A percentile compares a stretch with the other conserved stretches of the same genome.
These are phyloP conservation scores for Podospora pseudoanserina DNA, from an alignment of 495 filamentous ascomycete genomes.

Conservation along the genomic window DNA sequence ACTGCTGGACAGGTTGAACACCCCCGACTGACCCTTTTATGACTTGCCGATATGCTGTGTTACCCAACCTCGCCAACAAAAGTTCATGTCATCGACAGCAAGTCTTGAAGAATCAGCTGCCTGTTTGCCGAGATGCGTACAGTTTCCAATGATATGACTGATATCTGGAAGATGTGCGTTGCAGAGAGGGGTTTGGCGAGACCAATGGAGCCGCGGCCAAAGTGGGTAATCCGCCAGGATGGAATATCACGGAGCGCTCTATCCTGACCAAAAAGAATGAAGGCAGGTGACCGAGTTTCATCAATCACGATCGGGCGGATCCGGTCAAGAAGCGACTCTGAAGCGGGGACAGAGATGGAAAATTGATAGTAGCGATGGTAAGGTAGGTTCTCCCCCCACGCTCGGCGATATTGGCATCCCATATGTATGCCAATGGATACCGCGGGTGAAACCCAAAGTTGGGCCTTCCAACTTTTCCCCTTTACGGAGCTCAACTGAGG, in stretches of 20 bases:
- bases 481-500: slow-evolving; percentile 17
- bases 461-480: slow-evolving; percentile 12
- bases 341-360: not conserved
- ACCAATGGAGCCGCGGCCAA: slow-evolving; percentile 8
- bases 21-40: not conserved
- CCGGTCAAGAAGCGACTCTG: not conserved
- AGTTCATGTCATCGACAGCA: not conserved
- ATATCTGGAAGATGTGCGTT: not conserved
- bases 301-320: slow-evolving; percentile 7
- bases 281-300: not conserved
- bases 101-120: not conserved
- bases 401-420: not conserved
- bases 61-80: not conserved
- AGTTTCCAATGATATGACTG: slow-evolving; percentile 2
- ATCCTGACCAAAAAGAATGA: slow-evolving; percentile 2
- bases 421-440: not conserved
- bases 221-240: slow-evolving; percentile 14
- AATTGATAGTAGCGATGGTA: not conserved
- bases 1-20: slow-evolving; percentile 4
- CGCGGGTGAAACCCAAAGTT: slow-evolving; percentile 16
- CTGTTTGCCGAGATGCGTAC: not conserved
- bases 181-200: not conserved
- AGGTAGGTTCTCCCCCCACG: slow-evolving; percentile 11
- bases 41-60: not conserved
- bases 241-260: slow-evolving; percentile 2